Percentiles rank a stretch among this genome's conserved stretches.
Evolutionary conservation across 805 yeast species (phyloP).

Genomic region (Ogataea minuta): DNA sequence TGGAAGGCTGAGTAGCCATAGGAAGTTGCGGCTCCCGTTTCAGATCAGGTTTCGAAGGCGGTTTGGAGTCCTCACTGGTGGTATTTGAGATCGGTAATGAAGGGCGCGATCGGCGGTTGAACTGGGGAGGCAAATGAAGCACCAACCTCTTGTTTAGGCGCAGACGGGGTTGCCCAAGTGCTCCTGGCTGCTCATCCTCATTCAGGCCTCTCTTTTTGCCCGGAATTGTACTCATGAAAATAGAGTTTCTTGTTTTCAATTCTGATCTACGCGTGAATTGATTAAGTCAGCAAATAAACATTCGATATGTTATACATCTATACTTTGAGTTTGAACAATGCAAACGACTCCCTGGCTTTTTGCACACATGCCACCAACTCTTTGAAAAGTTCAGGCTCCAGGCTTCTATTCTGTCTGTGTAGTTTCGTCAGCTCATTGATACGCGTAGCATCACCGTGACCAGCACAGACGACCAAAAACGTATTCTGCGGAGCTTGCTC

Average conservation of each 20-base stretch:
- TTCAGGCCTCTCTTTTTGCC: constrained; percentile 16
- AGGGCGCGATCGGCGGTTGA: constrained; percentile 11
- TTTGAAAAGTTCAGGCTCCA: constrained; percentile 5
- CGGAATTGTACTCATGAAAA: constrained; percentile 11
- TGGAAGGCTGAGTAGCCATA: neutral
- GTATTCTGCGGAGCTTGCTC: constrained; percentile 55
- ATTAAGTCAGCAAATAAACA: constrained; percentile 2
- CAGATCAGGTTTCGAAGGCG: neutral
- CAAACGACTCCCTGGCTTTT: constrained; percentile 58
- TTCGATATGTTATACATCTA: constrained; percentile 1
- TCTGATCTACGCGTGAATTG: constrained; percentile 6
- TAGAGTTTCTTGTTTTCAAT: constrained; percentile 5
- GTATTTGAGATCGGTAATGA: neutral
- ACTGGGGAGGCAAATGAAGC: constrained; percentile 20
- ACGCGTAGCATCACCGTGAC: constrained; percentile 47
- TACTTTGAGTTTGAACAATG: constrained; percentile 38
- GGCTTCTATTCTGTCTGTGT: constrained; percentile 2
- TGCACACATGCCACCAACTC: constrained; percentile 3
- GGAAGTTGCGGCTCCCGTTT: neutral
- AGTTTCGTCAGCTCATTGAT: neutral
- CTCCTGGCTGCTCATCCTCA: constrained; percentile 14
- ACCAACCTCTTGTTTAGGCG: constrained; percentile 18
- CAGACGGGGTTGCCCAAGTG: constrained; percentile 10
- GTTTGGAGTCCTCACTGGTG: constrained; percentile 4
- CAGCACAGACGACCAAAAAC: constrained; percentile 58